Percentiles rank a stretch among this genome's conserved stretches.
Evolutionary conservation across 306 rosid species (phyloP).

Genomic region (Herpetospermum pedunculosum): DNA sequence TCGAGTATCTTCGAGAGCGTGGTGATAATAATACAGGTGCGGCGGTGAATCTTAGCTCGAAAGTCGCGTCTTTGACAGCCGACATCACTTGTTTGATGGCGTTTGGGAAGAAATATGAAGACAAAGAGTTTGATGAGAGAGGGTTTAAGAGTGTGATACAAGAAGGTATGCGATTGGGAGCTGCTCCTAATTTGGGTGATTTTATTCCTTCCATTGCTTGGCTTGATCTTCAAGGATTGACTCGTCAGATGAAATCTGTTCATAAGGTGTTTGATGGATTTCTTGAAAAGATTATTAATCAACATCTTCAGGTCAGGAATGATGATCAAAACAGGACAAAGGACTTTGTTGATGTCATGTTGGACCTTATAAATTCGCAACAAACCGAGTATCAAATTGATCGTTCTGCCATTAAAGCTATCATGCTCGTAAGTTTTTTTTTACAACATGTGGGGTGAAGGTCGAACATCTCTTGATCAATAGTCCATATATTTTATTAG

Average conservation of each 20-base stretch:
- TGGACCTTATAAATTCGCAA: background rate
- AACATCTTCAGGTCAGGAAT: background rate
- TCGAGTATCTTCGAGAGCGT: background rate
- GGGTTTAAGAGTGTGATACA: conserved; percentile 9
- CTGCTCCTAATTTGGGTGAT: background rate
- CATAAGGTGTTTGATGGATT: background rate
- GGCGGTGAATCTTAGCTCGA: conserved; percentile 15
- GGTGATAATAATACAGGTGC: background rate
- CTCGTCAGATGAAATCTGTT: background rate
- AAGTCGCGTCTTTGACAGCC: conserved; percentile 1
- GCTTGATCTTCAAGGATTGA: background rate
- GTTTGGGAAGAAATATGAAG: conserved; percentile 23
- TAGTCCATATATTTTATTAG: too few species aligned
- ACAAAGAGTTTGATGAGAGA: conserved; percentile 13
- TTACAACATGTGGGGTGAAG: too few species aligned
- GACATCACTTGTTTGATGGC: conserved; percentile 19
- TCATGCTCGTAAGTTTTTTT: background rate
- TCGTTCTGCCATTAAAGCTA: background rate
- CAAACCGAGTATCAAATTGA: background rate
- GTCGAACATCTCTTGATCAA: too few species aligned
- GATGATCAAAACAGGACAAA: background rate
- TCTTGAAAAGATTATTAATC: background rate
- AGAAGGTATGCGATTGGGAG: background rate
- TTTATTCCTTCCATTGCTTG: background rate
- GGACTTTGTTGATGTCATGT: background rate